phyloP scores from a whole-genome alignment of 73 alveolate genomes.

The Paramecium sonneborni region DNA sequence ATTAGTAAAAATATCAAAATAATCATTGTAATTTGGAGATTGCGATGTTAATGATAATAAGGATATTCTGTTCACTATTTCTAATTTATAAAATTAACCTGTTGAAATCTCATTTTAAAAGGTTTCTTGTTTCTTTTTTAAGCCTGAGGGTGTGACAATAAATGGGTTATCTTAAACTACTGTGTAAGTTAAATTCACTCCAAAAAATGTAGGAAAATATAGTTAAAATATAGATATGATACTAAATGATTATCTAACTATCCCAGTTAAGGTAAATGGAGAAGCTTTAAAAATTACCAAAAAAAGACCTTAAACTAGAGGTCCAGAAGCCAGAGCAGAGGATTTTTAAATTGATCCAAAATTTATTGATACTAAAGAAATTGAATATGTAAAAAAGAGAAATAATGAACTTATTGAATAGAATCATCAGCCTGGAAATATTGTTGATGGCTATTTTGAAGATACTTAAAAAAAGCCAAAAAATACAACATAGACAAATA shows the following conservation, averaged over 20 bases:
- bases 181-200: constrained; percentile 87
- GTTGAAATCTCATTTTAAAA: constrained; percentile 86
- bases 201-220: constrained; percentile 92
- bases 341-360: constrained; percentile 70
- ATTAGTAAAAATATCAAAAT: constrained; percentile 84
- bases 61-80: constrained; percentile 84
- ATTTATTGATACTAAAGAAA: constrained; percentile 16
- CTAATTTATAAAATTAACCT: constrained; percentile 88
- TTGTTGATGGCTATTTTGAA: constrained; percentile 70
- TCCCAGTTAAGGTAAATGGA: constrained; percentile 88
- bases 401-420: constrained; percentile 29
- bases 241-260: constrained; percentile 80
- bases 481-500: constrained; percentile 44
- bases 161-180: constrained; percentile 86
- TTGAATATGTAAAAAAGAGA: constrained; percentile 46
- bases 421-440: constrained; percentile 67
- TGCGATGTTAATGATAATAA: constrained; percentile 92
- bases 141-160: constrained; percentile 84
- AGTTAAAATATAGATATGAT: constrained; percentile 77
- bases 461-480: background rate
- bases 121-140: constrained; percentile 86
- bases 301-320: constrained; percentile 73
- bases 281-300: constrained; percentile 72
- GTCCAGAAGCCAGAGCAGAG: constrained; percentile 77
- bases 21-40: constrained; percentile 88